Evolutionary conservation across 768 basidiomycete species (phyloP).

Genomic region (Mrakia blollopis): DNA sequence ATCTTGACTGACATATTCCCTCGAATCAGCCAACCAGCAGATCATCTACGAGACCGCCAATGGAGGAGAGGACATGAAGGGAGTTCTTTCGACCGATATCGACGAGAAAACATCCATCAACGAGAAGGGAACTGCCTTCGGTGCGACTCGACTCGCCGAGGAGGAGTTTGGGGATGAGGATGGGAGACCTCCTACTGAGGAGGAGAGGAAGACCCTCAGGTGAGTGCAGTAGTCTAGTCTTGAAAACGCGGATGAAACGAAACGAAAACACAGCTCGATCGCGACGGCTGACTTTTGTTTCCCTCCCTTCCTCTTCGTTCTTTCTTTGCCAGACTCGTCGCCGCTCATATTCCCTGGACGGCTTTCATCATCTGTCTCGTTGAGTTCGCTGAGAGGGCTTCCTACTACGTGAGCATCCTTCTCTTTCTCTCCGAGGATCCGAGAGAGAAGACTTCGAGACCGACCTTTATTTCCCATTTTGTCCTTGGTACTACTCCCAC

Average conservation of each 20-base stretch:
- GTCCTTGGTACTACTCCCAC: background rate
- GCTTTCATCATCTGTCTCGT: slow-evolving; percentile 44
- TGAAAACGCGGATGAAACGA: no score
- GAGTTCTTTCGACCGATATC: background rate
- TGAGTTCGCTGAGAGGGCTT: slow-evolving; percentile 42
- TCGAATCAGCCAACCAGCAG: background rate
- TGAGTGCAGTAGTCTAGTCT: no score
- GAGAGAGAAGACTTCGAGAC: no score
- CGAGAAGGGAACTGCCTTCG: slow-evolving; percentile 9
- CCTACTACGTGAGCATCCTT: background rate
- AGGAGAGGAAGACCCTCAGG: slow-evolving; percentile 18
- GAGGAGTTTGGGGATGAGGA: slow-evolving; percentile 9
- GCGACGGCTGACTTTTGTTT: background rate
- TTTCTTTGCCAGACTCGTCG: slow-evolving; percentile 25
- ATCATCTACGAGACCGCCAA: background rate
- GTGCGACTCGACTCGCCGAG: background rate
- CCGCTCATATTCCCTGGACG: slow-evolving; percentile 38
- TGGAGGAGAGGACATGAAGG: background rate
- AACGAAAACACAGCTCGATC: background rate
- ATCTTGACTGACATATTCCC: background rate
- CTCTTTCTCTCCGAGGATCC: background rate
- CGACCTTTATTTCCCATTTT: background rate
- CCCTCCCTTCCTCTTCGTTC: background rate
- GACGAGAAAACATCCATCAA: background rate
- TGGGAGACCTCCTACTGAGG: slow-evolving; percentile 16